phyloP scores from a whole-genome alignment of 352 stramenopile genomes.

The Hyaloperonospora arabidopsidis region DNA sequence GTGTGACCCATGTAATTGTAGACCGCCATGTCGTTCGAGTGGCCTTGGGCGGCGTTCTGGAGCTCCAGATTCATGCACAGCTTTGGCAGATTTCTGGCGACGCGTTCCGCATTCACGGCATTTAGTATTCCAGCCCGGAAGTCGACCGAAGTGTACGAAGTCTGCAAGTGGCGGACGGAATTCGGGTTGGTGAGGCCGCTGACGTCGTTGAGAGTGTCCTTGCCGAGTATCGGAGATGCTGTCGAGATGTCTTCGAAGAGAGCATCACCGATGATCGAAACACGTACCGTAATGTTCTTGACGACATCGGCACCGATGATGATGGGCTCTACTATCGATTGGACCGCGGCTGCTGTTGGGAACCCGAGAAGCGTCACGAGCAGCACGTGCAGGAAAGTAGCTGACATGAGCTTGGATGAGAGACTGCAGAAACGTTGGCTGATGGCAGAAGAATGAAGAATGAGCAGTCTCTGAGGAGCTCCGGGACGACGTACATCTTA shows the following conservation, averaged over 20 bases:
- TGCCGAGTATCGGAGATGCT: background rate
- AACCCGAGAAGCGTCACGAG: slow-evolving; percentile 8
- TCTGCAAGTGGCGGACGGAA: slow-evolving; percentile 14
- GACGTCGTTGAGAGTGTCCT: background rate
- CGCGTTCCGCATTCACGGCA: slow-evolving; percentile 44
- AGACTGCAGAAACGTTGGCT: background rate
- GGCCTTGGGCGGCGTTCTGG: slow-evolving; percentile 18
- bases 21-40: slow-evolving; percentile 38
- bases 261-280: slow-evolving; percentile 17
- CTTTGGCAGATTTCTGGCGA: slow-evolving; percentile 20
- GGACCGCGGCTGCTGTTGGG: slow-evolving; percentile 8
- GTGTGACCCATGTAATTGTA: slow-evolving; percentile 52
- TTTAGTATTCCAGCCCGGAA: slow-evolving; percentile 33
- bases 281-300: slow-evolving; percentile 16
- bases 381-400: slow-evolving; percentile 9
- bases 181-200: slow-evolving; percentile 1
- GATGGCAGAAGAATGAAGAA: slow-evolving; percentile 18
- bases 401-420: slow-evolving; percentile 8
- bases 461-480: slow-evolving; percentile 5
- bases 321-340: slow-evolving; percentile 2
- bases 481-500: background rate
- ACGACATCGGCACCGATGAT: slow-evolving; percentile 20
- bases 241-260: slow-evolving; percentile 12
- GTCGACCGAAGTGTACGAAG: slow-evolving; percentile 14
- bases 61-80: slow-evolving; percentile 42